Base-by-base conservation (phyloP, 2,329 filamentous ascomycete genomes). In the Beauveria brongniartii region DNA sequence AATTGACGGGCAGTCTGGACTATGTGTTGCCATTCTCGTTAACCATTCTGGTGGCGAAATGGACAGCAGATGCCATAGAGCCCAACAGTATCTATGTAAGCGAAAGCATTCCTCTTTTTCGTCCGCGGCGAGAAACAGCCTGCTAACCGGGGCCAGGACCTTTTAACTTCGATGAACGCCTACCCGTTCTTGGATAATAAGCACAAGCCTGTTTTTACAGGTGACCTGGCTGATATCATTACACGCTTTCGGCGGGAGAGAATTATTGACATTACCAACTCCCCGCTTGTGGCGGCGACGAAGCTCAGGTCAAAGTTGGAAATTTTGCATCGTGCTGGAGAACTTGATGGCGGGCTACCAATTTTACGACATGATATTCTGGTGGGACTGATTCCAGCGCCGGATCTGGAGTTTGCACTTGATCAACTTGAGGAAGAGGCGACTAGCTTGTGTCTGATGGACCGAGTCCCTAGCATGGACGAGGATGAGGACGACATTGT, bases 131-230 rank as follows among this genome's bases (percentile, higher is more conserved):
- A 22, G 20, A 2, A 24, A 24, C 22, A 43, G 34, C 5, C 30
- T 24, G 26, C 55, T 69, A 69, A 28, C 69, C 63, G 3, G 5
- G 9, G 37, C 7, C 67, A 90, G 85, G 94, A 97, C 70, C 83
- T 97, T 12, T 80, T 97, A 20, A 97, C 92, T 0, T 92, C 94
- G 71, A 93, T 99, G 89, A 97, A 99, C 73, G 89, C 91, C 3
- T 99, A 97, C 66, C 94, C 94, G 0, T 97, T 95, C 77, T 82
- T 99, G n/a, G 92, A 96, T 74, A 96, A 95, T 75, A 97, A 97
- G 73, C 85, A 92, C 64, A 92, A 95, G 66, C 92, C 93, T 1
- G 81, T 95, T 20, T 96, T 97, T 72, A 96, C 92, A 0, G 88
- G 89, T 0, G 89, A 95, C 59, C 81, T 99, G 0, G 89, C 87